These are phyloP conservation scores for Magnolia sinica DNA, from an alignment of 164 flowering plant species.

Conservation along the genomic window DNA sequence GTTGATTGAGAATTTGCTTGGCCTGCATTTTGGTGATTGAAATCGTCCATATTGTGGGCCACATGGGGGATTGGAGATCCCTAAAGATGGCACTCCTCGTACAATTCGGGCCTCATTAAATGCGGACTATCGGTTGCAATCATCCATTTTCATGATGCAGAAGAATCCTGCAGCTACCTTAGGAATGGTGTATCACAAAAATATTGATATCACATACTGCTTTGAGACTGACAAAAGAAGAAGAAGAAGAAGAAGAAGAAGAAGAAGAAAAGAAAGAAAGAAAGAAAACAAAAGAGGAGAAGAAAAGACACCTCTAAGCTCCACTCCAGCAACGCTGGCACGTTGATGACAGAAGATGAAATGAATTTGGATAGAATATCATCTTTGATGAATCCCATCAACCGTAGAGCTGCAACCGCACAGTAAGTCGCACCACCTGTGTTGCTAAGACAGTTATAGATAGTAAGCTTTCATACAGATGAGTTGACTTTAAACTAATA, in stretches of 20 bases:
- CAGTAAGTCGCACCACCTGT: slow-evolving; percentile 98
- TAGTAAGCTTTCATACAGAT: slow-evolving; percentile 8
- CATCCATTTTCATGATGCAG: not conserved
- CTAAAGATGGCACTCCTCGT: not conserved
- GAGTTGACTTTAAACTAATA: not conserved
- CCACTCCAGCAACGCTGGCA: slow-evolving; percentile 76
- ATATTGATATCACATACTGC: not conserved
- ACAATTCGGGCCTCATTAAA: not conserved
- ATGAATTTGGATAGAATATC: slow-evolving; percentile 38
- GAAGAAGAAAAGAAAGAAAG: too few species aligned
- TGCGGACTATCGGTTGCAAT: not conserved
- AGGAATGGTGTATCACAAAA: not conserved
- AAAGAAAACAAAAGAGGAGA: not conserved
- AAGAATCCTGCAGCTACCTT: not conserved
- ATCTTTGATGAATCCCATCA: slow-evolving; percentile 87
- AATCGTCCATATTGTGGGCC: not conserved
- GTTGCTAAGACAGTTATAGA: slow-evolving; percentile 38
- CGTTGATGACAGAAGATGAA: slow-evolving; percentile 41
- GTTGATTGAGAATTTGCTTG: not conserved
- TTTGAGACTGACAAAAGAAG: not conserved
- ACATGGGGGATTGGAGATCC: not conserved
- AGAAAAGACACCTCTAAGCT: slow-evolving; percentile 60
- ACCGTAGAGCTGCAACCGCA: slow-evolving; percentile 83
- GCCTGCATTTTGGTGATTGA: not conserved
- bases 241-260: not conserved